Conservation (phyloP, 73 alveolate genomes). For the Paraurostyla sp. region DNA sequence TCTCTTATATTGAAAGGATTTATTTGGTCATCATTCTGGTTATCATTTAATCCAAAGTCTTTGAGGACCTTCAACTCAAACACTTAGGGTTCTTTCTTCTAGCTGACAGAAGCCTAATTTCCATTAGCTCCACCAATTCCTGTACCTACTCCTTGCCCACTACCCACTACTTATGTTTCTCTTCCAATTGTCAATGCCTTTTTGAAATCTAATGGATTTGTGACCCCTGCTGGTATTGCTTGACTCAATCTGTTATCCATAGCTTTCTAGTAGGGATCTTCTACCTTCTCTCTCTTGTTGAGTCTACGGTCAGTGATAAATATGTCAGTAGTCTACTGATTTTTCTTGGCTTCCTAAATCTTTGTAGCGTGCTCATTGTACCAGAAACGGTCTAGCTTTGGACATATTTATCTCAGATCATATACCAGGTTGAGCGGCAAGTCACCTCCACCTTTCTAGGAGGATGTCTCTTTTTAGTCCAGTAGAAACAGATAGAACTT, state of each 20-base stretch:
- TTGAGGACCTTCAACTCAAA: no score
- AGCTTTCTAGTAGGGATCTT: neutral
- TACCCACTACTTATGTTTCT: no score
- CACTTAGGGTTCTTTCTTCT: no score
- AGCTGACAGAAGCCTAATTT: no score
- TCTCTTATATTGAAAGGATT: neutral
- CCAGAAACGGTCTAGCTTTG: conserved; percentile 42
- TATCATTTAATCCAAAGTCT: no score
- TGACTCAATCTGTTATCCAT: neutral
- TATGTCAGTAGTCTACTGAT: neutral
- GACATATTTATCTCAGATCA: conserved; percentile 26
- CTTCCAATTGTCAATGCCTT: no score
- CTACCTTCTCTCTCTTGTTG: neutral
- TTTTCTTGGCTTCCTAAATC: conserved; percentile 11
- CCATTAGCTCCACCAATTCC: no score
- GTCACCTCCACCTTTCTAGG: neutral
- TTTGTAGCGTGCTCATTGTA: neutral
- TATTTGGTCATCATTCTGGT: neutral
- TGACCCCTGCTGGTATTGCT: neutral
- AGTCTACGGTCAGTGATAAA: conserved; percentile 1
- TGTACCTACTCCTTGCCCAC: no score
- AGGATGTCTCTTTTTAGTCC: neutral
- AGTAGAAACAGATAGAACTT: conserved; percentile 24
- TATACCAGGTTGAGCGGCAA: neutral
- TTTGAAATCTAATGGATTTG: neutral